Evolutionary conservation across 2,329 filamentous ascomycete genomes (phyloP), one percentile per base, ranked within the genome.

Genomic region (Gaeumannomyces sp.): DNA sequence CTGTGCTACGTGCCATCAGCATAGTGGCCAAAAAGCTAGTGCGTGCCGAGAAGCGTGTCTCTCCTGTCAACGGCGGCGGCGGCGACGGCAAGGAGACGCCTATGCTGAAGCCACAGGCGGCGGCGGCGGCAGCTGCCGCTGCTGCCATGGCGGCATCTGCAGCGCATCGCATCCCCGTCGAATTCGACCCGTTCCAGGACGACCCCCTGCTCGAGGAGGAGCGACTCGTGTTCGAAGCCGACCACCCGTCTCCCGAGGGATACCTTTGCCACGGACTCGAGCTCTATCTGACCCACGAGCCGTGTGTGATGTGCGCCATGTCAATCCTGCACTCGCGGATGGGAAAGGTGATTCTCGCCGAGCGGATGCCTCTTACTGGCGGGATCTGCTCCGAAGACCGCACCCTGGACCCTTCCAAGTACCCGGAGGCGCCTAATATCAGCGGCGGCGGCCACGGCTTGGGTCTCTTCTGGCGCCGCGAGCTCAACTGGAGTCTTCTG

Each of bases 301-400:
- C 95, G 6, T 99, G 95, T 74, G 85, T 96, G 66, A 96, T 96
- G 85, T 99, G 95, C 77, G 92, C 91, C 50, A 98, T 98, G 95
- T 95, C 92, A 1, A 90, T 98, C 70, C 82, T 98, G 28, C 93
- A 98, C 74, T 97, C 94, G 11, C 87, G 95, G 62, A 97, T 99
- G 83, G 89, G 91, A 59, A 88, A 90, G 64, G 90, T 93, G 63
- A 84, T 96, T 56, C 96, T 97, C 76, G 87, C 86, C 68, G 83
- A 88, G 67, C 85, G 91, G 64, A 95, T 96, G 90, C 84, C 85
- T 60, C 79, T 86, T 68, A 96, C 91, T 16, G 94, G 94, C 62
- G 93, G 92, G 59, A 81, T 97, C 78, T 90, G 89, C 71, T 89
- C 92, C 28, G 92, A 96, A 75, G 84, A 87, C 73, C 84, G 85